Percentiles rank a stretch among this genome's conserved stretches.
Conservation (phyloP, 176 grass and related monocot species). For the Stipa capillata region DNA sequence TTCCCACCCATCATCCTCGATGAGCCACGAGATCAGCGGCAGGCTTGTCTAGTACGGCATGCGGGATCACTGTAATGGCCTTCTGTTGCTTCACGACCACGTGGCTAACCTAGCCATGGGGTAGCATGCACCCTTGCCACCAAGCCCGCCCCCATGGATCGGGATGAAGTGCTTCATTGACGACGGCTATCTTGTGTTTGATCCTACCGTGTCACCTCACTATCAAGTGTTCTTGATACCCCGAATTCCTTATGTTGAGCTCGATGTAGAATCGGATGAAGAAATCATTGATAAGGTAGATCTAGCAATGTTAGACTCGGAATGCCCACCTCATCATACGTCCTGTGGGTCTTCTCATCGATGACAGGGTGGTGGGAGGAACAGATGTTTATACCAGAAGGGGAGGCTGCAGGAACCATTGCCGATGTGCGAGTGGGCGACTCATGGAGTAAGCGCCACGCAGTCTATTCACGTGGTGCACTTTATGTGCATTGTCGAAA, state of each 20-base stretch:
- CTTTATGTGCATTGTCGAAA: background rate
- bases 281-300: background rate
- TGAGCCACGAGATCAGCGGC: no score
- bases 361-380: background rate
- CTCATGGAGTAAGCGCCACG: background rate
- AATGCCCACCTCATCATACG: background rate
- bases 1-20: background rate
- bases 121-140: background rate
- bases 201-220: background rate
- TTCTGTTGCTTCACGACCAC: background rate
- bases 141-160: background rate
- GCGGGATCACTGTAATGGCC: background rate
- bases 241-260: no score
- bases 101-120: background rate
- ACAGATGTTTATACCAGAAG: background rate
- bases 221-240: background rate
- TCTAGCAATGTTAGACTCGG: background rate
- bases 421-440: background rate
- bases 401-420: background rate
- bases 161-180: background rate
- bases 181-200: background rate
- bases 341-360: background rate
- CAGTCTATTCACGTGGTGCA: background rate
- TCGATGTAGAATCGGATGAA: no score
- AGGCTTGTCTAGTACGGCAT: background rate